Evolutionary conservation across 352 stramenopile genomes (phyloP), one percentile per base, ranked within the genome.

Genomic region (Phytophthora vignae): DNA sequence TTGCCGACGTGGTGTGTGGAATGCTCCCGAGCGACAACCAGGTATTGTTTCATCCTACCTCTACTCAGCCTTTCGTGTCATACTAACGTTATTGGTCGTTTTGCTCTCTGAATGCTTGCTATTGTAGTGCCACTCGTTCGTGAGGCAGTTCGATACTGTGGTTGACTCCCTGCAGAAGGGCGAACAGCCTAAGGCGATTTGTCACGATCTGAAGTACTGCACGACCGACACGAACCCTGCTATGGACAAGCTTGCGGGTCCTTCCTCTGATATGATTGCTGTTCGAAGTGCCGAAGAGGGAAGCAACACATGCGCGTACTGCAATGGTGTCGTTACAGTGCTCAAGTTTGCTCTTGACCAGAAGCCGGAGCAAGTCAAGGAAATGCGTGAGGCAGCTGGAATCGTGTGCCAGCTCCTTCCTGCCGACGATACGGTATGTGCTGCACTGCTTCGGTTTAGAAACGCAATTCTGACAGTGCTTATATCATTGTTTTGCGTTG

Each of bases 331-430:
- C 17, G 73, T 91, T n/a, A 90, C 79, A 3, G 81, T 92, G 21
- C 64, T 93, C 27, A 79, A 91, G 58, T 81, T 81, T 21, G 84
- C 84, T 14, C 71, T 92, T 8, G 74, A 80, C 22, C 61, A 85
- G 25, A 84, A 88, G 56, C 81, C 87, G 12, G 84, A 90, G 19
- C 65, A 92, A 77, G 72, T 92, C 2, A 75, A 86, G 46, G 71
- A 91, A 67, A 73, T 91, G 46, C 85, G 81, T 21, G 76, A 93
- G 71, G 78, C 80, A 53, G 85, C 84, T 25, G 85, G 83, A 10
- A 83, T 91, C 50, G 73, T 92, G 14, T 94, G 87, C 29, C 76
- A 88, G 29, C 64, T 92, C n/a, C 72, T 91, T 61, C 82, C 85
- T 52, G 61, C 74, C 25, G 82, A 91, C 15, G 87, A 94, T 52